Base-by-base conservation (phyloP, 345 rosid species). In the Salix viminalis region DNA sequence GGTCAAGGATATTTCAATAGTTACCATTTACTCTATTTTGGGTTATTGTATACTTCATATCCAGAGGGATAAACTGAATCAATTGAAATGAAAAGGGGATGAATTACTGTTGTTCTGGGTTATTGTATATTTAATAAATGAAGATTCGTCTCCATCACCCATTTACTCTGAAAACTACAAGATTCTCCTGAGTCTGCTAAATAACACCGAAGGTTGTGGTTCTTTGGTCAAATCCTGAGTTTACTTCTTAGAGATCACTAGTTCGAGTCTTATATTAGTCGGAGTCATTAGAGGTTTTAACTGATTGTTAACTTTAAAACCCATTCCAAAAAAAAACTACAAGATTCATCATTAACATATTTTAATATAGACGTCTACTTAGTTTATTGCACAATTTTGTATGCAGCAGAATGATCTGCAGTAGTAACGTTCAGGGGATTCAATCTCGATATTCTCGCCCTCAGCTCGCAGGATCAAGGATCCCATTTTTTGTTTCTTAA, bases 281-380 rank as follows among this genome's bases (percentile, higher is more conserved):
- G 0, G 0, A 4, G 0, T 32, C 5, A 32, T 4, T 4, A 32
- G 5, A 4, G 36, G 0, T 32, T 32, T 3, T 32, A 34, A 34
- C 5, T 34, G 1, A 0, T 4, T 34, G 36, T 34, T 34, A 34
- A 34, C 0, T 34, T 34, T 34, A 34, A 34, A 0, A 34, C 1
- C 6, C 1, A 0, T 34, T 34, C 0, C 6, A 4, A 32, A 34
- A 34, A 34, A 34, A 4, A 34, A 34, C 36, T 34, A 32, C 36
- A 34, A 0, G 36, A 34, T 34, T 34, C 36, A 34, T 34, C 4
- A 4, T 34, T 34, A 34, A 34, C 36, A 34, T 32, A 32, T 32
- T 32, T 32, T 32, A 32, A 32, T 32, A 4, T 32, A 19, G 58
- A 52, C 58, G 0, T 52, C 21, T 50, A 15, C 56, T 50, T 50